Conservation (phyloP, 345 rosid genomes). For the Raphanus sativus region DNA sequence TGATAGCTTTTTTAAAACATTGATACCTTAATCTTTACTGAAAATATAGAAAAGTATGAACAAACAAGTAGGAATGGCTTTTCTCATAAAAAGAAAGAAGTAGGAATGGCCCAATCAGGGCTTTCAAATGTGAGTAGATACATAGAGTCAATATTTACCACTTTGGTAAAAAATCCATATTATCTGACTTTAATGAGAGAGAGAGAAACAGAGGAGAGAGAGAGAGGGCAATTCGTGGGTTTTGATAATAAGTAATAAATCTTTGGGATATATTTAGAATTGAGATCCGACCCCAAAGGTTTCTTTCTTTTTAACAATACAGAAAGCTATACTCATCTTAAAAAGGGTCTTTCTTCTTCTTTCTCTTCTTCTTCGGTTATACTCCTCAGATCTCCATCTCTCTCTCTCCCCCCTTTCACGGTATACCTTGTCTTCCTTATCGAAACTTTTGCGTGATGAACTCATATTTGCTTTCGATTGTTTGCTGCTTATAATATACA, state of each 20-base stretch:
- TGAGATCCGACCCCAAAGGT: conserved; percentile 32
- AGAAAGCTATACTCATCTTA: not conserved
- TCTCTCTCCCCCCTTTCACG: conserved; percentile 20
- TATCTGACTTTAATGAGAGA: conserved; percentile 13
- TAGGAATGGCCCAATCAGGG: not conserved
- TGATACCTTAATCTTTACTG: not conserved
- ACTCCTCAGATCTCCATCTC: conserved; percentile 36
- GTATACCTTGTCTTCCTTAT: conserved; percentile 11
- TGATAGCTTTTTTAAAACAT: too few species aligned
- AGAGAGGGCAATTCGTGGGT: conserved; percentile 2
- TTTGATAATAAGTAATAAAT: not conserved
- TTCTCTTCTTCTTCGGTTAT: not conserved
- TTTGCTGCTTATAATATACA: not conserved
- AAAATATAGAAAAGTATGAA: not conserved
- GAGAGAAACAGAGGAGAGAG: conserved; percentile 7
- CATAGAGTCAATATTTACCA: not conserved
- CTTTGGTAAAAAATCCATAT: conserved; percentile 1
- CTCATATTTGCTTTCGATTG: not conserved
- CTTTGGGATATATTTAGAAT: conserved; percentile 29
- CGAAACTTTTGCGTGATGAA: not conserved
- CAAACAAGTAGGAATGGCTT: not conserved
- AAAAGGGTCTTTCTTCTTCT: conserved; percentile 1
- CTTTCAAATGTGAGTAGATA: not conserved
- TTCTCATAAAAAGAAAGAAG: too few species aligned
- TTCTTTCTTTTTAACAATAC: not conserved